Base-by-base conservation (phyloP, 306 rosid species). In the Glycyrrhiza uralensis region DNA sequence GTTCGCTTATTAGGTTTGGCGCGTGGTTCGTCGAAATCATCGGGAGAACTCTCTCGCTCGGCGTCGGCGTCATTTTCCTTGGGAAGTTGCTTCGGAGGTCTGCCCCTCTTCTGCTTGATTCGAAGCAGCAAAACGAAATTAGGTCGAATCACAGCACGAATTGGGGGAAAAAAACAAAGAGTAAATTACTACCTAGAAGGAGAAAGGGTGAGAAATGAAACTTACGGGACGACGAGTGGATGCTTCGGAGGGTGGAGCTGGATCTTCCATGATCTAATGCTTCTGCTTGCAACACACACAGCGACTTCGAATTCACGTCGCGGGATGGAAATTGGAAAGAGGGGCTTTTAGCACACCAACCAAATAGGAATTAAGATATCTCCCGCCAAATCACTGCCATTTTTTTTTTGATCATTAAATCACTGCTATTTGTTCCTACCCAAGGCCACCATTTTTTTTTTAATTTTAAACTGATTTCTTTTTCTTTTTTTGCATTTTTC, bases 1-100 rank as follows among this genome's bases (percentile, higher is more conserved):
- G 11, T 26, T 8, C 98, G 94, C 85, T 91, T 94, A 13, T 91
- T 94, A 13, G 86, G 30, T 76, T 55, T 83, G 1, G 78, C 76
- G 64, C 80, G 96, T 14, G 85, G 10, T 62, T 86, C 94, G 22
- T 84, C 89, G 39, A 71, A 82, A 58, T 86, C 89, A 7, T 90
- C 96, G 0, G 92, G 96, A 3, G 98, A 94, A 47, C 95, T 86
- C 81, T 91, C 94, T 33, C 92, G 85, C 23, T 85, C 71, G 10
- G 58, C 91, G 23, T 70, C 86, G 36, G 57, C 72, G 28, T 86
- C 82, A 7, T 55, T 67, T 14, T 72, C 80, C 76, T 70, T 69
- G 38, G 64, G 58, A 0, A 26, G 14, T 65, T 83, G 83, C 28
- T 69, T 85, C 42, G 35, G 96, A 79, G 81, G 92, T 85, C 96